phyloP scores from a whole-genome alignment of 306 rosid species.

The Begonia fuchsioides region DNA sequence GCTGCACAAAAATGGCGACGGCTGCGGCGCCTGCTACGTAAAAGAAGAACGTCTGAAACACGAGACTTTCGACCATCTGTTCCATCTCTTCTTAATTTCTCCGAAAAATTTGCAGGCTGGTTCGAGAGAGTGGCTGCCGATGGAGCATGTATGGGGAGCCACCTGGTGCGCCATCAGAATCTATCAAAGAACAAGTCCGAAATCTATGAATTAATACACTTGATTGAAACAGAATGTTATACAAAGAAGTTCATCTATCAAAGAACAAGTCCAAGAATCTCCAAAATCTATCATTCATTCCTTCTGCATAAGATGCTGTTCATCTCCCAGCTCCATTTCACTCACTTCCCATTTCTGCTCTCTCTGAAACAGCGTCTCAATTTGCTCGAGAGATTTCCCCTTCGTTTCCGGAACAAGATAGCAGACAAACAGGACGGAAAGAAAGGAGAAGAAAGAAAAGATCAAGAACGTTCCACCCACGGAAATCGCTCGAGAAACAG shows the following conservation, averaged over 20 bases:
- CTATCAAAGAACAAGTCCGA: too few species aligned
- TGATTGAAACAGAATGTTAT: too few species aligned
- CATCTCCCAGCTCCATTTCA: slow-evolving; percentile 70
- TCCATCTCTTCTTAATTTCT: background rate
- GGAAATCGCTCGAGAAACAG: slow-evolving; percentile 44
- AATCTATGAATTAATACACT: too few species aligned
- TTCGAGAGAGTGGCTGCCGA: slow-evolving; percentile 57
- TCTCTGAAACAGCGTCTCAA: slow-evolving; percentile 60
- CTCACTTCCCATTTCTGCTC: slow-evolving; percentile 27
- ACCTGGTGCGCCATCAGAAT: too few species aligned
- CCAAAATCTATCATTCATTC: slow-evolving; percentile 1
- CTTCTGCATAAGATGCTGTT: slow-evolving; percentile 72
- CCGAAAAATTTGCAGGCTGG: slow-evolving; percentile 32
- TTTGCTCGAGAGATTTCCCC: slow-evolving; percentile 89
- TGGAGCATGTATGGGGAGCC: slow-evolving; percentile 93
- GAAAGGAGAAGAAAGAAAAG: slow-evolving; percentile 52
- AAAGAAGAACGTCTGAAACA: slow-evolving; percentile 55
- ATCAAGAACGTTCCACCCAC: slow-evolving; percentile 57
- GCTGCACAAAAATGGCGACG: slow-evolving; percentile 59
- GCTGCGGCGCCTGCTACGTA: slow-evolving; percentile 84
- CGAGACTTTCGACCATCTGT: too few species aligned
- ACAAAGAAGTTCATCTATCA: too few species aligned
- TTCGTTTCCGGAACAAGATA: slow-evolving; percentile 70
- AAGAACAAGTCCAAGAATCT: too few species aligned
- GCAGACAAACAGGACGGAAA: slow-evolving; percentile 53